Conservation (phyloP, 768 basidiomycete species). For the Gloeophyllum trabeum region DNA sequence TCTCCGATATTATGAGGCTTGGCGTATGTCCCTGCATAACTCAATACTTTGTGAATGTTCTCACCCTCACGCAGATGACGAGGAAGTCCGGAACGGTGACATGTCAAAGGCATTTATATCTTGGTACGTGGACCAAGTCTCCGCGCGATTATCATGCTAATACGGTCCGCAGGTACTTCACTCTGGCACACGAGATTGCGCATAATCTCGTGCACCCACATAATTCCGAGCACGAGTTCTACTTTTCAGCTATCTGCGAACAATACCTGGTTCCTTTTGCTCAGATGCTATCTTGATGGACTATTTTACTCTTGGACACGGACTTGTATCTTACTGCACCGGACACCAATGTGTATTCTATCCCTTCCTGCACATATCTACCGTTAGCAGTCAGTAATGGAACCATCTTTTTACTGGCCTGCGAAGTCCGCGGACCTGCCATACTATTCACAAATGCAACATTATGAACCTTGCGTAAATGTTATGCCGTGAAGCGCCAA, state of each 20-base stretch:
- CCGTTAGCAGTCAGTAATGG: too few species aligned
- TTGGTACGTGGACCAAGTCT: slow-evolving; percentile 36
- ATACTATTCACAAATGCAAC: too few species aligned
- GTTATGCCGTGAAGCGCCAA: too few species aligned
- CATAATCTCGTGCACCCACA: slow-evolving; percentile 85
- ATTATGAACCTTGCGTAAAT: too few species aligned
- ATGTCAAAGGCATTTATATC: slow-evolving; percentile 62
- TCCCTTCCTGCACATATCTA: too few species aligned
- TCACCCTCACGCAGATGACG: slow-evolving; percentile 43
- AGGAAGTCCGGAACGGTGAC: slow-evolving; percentile 42
- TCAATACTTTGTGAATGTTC: background rate
- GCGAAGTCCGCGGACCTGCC: too few species aligned
- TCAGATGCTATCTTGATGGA: slow-evolving; percentile 21
- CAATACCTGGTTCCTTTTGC: slow-evolving; percentile 35
- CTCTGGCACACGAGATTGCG: slow-evolving; percentile 86
- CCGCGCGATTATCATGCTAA: background rate
- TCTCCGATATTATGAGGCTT: slow-evolving; percentile 71
- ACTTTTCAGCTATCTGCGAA: slow-evolving; percentile 86
- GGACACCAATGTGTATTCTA: too few species aligned
- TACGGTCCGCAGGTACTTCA: slow-evolving; percentile 57
- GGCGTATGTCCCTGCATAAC: slow-evolving; percentile 66
- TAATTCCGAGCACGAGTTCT: slow-evolving; percentile 91
- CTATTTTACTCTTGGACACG: too few species aligned
- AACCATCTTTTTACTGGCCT: too few species aligned
- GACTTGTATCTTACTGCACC: too few species aligned